Base-by-base conservation (phyloP, 805 yeast genomes). In the Lipomyces mesembrius region DNA sequence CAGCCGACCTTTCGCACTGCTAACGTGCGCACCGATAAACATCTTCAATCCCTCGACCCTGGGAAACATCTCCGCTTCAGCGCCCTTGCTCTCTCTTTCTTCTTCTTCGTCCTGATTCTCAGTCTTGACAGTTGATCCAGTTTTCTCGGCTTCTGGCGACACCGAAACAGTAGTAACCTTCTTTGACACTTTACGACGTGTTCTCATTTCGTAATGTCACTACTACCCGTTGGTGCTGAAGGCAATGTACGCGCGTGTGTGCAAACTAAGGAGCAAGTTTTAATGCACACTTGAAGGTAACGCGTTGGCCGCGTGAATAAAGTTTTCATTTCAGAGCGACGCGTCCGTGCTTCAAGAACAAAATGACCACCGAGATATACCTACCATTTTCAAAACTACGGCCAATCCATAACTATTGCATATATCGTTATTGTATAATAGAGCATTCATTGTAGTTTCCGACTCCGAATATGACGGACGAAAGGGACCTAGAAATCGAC, bases 1-100 rank as follows among this genome's bases (percentile, higher is more conserved):
- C 4, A 3, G 56, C 63, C n/a, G 17, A 67, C 71, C 71, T 54
- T 68, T 63, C 7, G 69, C 71, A 34, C 56, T 35, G 43, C 69
- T 62, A 14, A 65, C 66, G 57, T 68, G 71, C 22, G 71, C 70
- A 8, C 71, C 71, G 12, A 68, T 60, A 61, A 66, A 61, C 67
- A 68, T 61, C 59, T 79, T 80, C 65, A 82, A 78, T 2, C 81
- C 77, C 7, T 81, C 67, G 14, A 81, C 79, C 67, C 88, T 81
- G 0, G 81, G 76, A 74, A 80, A 84, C 63, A 77, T 77, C 12
- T 61, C 59, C 7, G 34, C 57, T 5, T 60, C 35, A 9, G 56
- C 57, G 3, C 49, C 49, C 9, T 39, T 14, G 64, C 59, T 20
- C 3, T 52, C 14, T 32, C 46, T 17, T 29, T 51, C 43, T 63